Evolutionary conservation across 768 basidiomycete species (phyloP), one percentile per base, ranked within the genome.

Genomic region (Asterophora lycoperdoides): DNA sequence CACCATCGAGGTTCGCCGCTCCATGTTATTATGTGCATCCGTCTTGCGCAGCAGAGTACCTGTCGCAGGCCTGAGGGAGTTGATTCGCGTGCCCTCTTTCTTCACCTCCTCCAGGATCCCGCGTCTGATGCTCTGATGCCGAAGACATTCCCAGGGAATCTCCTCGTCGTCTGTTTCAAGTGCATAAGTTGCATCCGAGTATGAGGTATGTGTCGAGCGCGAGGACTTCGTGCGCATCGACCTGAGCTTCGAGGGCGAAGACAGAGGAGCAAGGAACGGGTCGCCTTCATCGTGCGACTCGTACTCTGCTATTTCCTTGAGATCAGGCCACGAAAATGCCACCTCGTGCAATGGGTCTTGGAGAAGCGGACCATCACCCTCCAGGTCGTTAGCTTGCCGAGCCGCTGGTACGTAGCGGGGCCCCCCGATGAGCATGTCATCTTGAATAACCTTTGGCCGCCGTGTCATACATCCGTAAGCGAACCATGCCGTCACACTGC

Each of bases 61-160:
- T 17, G 56, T 55, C 8, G 51, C 53, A 13, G 62, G 59, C 30
- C 68, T 58, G 4, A 67, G 62, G 5, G 63, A 67, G 40, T 69
- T 61, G 44, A 66, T 62, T 56, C 63, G 64, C 17, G 56, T 57
- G 14, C 61, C 64, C 55, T 68, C 69, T 55, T 64, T 54, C 63
- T 67, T 55, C n/a, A 71, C 68, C 26, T 69, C 59, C 48, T 73
- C 75, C 39, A 80, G 58, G 29, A 80, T 75, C 8, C 69, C 74
- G 8, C 77, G 74, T 42, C 76, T 72, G 57, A 80, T 78, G 54
- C 75, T 76, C 57, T 71, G 75, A 54, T 77, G 75, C 6, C 75
- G 68, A 15, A 77, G 61, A 26, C 69, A 65, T 48, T 76, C 77
- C 65, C 74, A 76, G 0, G 74, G 74, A 6, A 64, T 48, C 19